A percentile compares a stretch with the other conserved stretches of the same genome.
phyloP scores from a whole-genome alignment of 164 flowering plant species.

The Euptelea pleiosperma region DNA sequence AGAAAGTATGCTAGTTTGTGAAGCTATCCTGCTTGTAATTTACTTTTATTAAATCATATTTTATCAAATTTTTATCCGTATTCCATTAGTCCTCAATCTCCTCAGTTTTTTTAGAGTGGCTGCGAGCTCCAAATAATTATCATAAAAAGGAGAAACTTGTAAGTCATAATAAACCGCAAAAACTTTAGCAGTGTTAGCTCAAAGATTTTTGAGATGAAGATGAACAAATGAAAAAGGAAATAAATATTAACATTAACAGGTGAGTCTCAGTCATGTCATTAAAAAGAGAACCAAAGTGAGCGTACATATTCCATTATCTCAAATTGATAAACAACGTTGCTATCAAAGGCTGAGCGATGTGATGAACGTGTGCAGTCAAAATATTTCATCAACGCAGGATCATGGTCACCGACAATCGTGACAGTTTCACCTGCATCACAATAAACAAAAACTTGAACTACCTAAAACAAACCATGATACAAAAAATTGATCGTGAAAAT shows the following conservation, averaged over 20 bases:
- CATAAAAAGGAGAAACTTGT: conserved; percentile 1
- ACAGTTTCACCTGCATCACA: conserved; percentile 80
- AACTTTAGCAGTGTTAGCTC: no score
- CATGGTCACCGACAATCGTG: conserved; percentile 91
- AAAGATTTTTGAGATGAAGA: no score
- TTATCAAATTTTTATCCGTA: conserved; percentile 4
- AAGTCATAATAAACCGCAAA: background rate
- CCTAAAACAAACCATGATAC: background rate
- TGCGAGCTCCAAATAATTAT: background rate
- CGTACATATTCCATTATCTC: conserved; percentile 99
- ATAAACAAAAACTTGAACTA: conserved; percentile 5
- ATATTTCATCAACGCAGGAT: conserved; percentile 78
- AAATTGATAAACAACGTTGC: conserved; percentile 90
- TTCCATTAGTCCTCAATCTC: background rate
- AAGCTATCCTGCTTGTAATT: no score
- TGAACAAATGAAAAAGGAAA: background rate
- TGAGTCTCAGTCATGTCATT: background rate
- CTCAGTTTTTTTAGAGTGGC: background rate
- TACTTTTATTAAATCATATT: no score
- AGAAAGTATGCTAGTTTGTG: no score
- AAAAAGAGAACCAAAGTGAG: background rate
- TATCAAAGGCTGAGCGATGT: conserved; percentile 91
- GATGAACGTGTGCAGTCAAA: conserved; percentile 94
- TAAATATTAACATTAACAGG: background rate
- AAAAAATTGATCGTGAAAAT: background rate